A percentile compares a stretch with the other conserved stretches of the same genome.
phyloP scores from a whole-genome alignment of 2,329 filamentous ascomycete genomes.

The Arthroderma uncinatum region DNA sequence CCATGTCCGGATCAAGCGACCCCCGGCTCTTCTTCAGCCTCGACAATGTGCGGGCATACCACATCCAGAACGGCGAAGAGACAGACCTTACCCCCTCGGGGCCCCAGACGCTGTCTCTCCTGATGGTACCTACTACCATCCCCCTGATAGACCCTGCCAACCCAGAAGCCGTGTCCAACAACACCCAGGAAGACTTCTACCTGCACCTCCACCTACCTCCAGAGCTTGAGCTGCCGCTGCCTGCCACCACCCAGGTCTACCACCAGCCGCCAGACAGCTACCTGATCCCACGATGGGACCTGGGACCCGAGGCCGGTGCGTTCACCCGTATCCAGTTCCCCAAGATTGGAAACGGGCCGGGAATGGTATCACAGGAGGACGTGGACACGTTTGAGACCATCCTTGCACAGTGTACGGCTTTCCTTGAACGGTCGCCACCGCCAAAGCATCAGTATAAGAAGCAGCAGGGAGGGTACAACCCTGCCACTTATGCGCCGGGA shows the following conservation, averaged over 20 bases:
- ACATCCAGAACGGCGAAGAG: slow-evolving; percentile 80
- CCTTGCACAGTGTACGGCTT: slow-evolving; percentile 91
- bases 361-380: slow-evolving; percentile 69
- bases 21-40: slow-evolving; percentile 40
- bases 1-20: slow-evolving; percentile 20
- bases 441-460: slow-evolving; percentile 27
- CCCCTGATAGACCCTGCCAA: slow-evolving; percentile 49
- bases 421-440: slow-evolving; percentile 70
- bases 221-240: slow-evolving; percentile 84
- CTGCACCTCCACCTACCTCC: slow-evolving; percentile 89
- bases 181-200: slow-evolving; percentile 81
- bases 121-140: slow-evolving; percentile 90
- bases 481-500: slow-evolving; percentile 65
- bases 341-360: slow-evolving; percentile 51
- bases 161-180: slow-evolving; percentile 44
- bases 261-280: slow-evolving; percentile 89
- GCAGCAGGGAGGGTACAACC: slow-evolving; percentile 54
- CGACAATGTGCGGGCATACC: slow-evolving; percentile 79
- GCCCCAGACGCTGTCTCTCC: slow-evolving; percentile 77
- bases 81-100: slow-evolving; percentile 70
- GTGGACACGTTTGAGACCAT: slow-evolving; percentile 96
- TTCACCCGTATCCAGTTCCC: slow-evolving; percentile 94
- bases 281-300: slow-evolving; percentile 87
- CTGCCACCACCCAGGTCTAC: slow-evolving; percentile 94
- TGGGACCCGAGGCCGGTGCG: slow-evolving; percentile 75